A percentile compares a stretch with the other conserved stretches of the same genome.
phyloP scores from a whole-genome alignment of 2,329 filamentous ascomycete species.

The Drechslerella stenobrocha region DNA sequence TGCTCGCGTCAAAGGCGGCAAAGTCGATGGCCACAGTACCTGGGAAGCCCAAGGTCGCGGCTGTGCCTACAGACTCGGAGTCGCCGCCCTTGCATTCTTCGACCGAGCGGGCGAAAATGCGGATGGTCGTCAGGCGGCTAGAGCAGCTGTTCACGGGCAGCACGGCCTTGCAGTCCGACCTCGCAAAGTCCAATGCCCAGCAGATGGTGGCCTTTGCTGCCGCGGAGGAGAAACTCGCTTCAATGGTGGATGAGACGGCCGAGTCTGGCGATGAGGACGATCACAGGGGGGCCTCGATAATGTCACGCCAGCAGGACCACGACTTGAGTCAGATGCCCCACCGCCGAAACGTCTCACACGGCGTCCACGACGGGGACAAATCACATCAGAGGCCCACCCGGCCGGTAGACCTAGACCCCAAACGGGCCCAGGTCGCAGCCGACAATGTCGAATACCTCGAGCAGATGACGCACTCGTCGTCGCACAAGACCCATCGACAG shows the following conservation, averaged over 20 bases:
- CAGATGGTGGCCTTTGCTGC: slow-evolving; percentile 60
- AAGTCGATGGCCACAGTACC: not conserved
- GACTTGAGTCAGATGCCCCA: too few relatives aligned
- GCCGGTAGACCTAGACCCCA: slow-evolving; percentile 74
- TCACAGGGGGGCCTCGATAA: slow-evolving; percentile 57
- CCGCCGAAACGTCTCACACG: too few relatives aligned
- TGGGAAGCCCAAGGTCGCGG: slow-evolving; percentile 1
- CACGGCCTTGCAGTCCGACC: slow-evolving; percentile 57
- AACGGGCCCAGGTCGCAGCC: slow-evolving; percentile 71
- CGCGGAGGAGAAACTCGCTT: slow-evolving; percentile 55
- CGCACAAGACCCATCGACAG: slow-evolving; percentile 61
- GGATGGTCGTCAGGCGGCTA: slow-evolving; percentile 72
- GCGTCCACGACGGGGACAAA: slow-evolving; percentile 15
- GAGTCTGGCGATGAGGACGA: slow-evolving; percentile 54
- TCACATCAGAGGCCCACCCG: slow-evolving; percentile 74
- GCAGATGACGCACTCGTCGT: slow-evolving; percentile 68
- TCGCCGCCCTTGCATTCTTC: slow-evolving; percentile 52
- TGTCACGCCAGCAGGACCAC: slow-evolving; percentile 50
- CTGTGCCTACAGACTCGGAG: slow-evolving; percentile 5
- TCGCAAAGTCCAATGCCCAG: slow-evolving; percentile 54
- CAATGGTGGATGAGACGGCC: slow-evolving; percentile 49
- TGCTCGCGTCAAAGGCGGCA: slow-evolving; percentile 2
- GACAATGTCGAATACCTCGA: slow-evolving; percentile 81
- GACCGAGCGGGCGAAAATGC: slow-evolving; percentile 72
- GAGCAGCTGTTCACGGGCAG: slow-evolving; percentile 81